A percentile compares a stretch with the other conserved stretches of the same genome.
Evolutionary conservation across 139 green algal species (phyloP).

Genomic region (Asterochloris erici): DNA sequence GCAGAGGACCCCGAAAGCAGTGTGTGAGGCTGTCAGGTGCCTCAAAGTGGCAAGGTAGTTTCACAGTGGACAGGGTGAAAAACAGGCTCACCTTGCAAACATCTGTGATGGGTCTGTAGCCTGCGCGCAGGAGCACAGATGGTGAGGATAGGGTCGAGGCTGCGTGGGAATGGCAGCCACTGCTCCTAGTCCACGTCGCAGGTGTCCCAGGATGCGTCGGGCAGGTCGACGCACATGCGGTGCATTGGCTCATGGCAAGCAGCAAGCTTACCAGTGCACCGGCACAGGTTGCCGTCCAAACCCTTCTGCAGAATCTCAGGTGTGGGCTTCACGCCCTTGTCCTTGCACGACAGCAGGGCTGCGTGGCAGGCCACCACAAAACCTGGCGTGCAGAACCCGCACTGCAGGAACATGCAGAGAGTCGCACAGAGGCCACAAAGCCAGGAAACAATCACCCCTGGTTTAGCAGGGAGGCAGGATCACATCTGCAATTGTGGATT

Average conservation of each 20-base stretch:
- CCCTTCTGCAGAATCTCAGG: conserved; percentile 33
- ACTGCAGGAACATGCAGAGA: conserved; percentile 42
- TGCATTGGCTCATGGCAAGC: too few species aligned
- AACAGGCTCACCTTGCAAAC: conserved; percentile 33
- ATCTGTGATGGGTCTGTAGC: conserved; percentile 71
- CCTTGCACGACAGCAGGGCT: conserved; percentile 26
- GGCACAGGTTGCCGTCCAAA: conserved; percentile 79
- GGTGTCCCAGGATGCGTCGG: too few species aligned
- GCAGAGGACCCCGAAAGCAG: too few species aligned
- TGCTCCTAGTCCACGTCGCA: too few species aligned
- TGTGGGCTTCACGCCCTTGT: conserved; percentile 7
- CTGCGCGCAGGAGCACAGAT: conserved; percentile 62
- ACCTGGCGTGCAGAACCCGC: conserved; percentile 81
- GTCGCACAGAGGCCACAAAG: not conserved
- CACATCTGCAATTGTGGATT: too few species aligned
- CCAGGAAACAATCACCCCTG: not conserved
- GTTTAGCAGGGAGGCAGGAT: not conserved
- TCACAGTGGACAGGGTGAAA: not conserved
- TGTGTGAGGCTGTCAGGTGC: not conserved
- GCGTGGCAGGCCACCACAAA: conserved; percentile 50
- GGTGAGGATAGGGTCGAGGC: too few species aligned
- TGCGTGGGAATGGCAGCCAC: too few species aligned
- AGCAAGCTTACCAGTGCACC: conserved; percentile 56
- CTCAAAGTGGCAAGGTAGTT: not conserved
- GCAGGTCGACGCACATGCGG: too few species aligned